Percentiles rank a stretch among this genome's conserved stretches.
phyloP scores from a whole-genome alignment of 495 filamentous ascomycete genomes.

The Saxophila tyrrhenica region DNA sequence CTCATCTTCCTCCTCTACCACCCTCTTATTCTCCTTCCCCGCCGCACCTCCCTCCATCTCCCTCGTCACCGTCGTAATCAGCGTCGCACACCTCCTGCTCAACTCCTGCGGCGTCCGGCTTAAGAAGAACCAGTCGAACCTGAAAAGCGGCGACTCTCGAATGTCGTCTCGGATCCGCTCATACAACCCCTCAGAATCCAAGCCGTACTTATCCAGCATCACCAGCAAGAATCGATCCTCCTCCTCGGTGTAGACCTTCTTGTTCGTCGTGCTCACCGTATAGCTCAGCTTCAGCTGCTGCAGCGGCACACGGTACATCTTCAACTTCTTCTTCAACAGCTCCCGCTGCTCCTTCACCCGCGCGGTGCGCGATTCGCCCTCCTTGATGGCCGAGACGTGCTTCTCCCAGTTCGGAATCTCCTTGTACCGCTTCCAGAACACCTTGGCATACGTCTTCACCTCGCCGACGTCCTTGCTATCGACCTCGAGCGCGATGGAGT shows the following conservation, averaged over 20 bases:
- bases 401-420: conserved; percentile 83
- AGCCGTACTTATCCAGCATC: conserved; percentile 78
- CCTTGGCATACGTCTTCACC: conserved; percentile 77
- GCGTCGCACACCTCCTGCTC: conserved; percentile 78
- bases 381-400: conserved; percentile 74
- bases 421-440: conserved; percentile 86
- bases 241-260: conserved; percentile 98
- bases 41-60: conserved; percentile 59
- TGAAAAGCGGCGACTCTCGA: conserved; percentile 85
- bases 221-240: conserved; percentile 95
- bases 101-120: conserved; percentile 89
- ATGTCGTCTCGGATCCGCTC: conserved; percentile 45
- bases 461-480: conserved; percentile 81
- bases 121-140: conserved; percentile 99
- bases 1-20: conserved; percentile 60
- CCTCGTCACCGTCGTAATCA: conserved; percentile 83
- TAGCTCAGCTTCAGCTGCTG: conserved; percentile 99
- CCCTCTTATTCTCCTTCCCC: conserved; percentile 58
- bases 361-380: conserved; percentile 77
- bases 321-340: conserved; percentile 89
- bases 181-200: conserved; percentile 37
- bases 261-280: conserved; percentile 96
- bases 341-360: conserved; percentile 87
- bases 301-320: conserved; percentile 87
- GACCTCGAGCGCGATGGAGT: conserved; percentile 75